Evolutionary conservation across 2,329 filamentous ascomycete genomes (phyloP).

Genomic region (Colletotrichum agaves): DNA sequence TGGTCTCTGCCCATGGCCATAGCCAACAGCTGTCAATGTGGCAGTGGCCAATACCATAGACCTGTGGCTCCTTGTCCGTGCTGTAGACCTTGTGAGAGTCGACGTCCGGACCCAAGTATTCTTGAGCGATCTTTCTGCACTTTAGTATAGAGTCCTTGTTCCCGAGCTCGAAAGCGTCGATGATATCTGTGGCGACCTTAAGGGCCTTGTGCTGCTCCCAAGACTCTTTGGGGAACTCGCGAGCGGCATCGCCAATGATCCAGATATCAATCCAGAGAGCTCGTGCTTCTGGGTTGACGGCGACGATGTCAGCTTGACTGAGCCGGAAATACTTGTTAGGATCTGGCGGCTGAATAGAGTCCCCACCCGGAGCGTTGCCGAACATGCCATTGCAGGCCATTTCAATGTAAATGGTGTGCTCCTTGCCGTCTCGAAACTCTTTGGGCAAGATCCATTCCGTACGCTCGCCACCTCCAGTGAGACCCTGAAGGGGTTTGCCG

Average conservation of each 20-base stretch:
- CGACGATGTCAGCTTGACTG: constrained; percentile 83
- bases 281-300: constrained; percentile 86
- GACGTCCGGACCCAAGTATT: constrained; percentile 83
- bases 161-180: constrained; percentile 87
- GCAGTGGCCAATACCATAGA: constrained; percentile 93
- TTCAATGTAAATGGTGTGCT: constrained; percentile 93
- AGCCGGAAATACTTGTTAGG: constrained; percentile 86
- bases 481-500: constrained; percentile 88
- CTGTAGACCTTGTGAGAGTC: constrained; percentile 89
- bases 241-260: constrained; percentile 92
- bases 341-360: constrained; percentile 87
- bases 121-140: constrained; percentile 83
- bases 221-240: constrained; percentile 88
- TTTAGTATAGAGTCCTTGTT: constrained; percentile 81
- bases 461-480: constrained; percentile 90
- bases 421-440: constrained; percentile 82
- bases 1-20: constrained; percentile 98
- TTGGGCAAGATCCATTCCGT: constrained; percentile 91
- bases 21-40: constrained; percentile 99
- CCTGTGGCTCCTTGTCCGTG: constrained; percentile 76
- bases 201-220: constrained; percentile 91
- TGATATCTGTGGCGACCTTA: constrained; percentile 85
- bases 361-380: constrained; percentile 86
- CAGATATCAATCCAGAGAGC: constrained; percentile 92
- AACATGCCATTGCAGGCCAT: constrained; percentile 99